Conservation (phyloP, 2,329 filamentous ascomycete genomes). For the Phaeomoniella chlamydospora region DNA sequence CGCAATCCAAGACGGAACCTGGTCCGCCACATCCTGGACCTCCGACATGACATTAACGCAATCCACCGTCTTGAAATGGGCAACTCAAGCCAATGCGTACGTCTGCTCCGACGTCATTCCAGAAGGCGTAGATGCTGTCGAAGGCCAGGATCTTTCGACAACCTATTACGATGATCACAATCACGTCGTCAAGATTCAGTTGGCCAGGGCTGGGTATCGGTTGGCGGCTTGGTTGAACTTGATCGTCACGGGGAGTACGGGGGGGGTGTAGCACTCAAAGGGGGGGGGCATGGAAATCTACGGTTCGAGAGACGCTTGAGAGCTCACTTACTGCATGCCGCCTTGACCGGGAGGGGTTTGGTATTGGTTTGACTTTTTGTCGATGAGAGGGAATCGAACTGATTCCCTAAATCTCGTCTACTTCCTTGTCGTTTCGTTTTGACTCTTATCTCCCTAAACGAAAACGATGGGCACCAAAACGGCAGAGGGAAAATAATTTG, state of each 20-base stretch:
- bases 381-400: constrained; percentile 4
- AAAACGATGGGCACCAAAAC: no score
- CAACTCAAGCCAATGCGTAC: constrained; percentile 45
- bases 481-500: no score
- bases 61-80: constrained; percentile 35
- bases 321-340: neutral
- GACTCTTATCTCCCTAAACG: no score
- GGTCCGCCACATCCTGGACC: neutral
- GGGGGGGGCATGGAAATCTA: constrained; percentile 1
- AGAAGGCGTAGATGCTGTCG: constrained; percentile 42
- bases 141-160: constrained; percentile 24
- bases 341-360: constrained; percentile 9
- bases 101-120: constrained; percentile 52
- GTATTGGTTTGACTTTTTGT: constrained; percentile 9
- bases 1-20: constrained; percentile 10
- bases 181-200: constrained; percentile 32
- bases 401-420: no score
- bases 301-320: no score
- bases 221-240: constrained; percentile 53
- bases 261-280: constrained; percentile 3
- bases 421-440: no score
- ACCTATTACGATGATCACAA: constrained; percentile 8
- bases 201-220: constrained; percentile 55
- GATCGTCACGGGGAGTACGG: constrained; percentile 26
- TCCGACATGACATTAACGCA: neutral